Base-by-base conservation (phyloP, 768 basidiomycete genomes). In the Boletus barrowsii region DNA sequence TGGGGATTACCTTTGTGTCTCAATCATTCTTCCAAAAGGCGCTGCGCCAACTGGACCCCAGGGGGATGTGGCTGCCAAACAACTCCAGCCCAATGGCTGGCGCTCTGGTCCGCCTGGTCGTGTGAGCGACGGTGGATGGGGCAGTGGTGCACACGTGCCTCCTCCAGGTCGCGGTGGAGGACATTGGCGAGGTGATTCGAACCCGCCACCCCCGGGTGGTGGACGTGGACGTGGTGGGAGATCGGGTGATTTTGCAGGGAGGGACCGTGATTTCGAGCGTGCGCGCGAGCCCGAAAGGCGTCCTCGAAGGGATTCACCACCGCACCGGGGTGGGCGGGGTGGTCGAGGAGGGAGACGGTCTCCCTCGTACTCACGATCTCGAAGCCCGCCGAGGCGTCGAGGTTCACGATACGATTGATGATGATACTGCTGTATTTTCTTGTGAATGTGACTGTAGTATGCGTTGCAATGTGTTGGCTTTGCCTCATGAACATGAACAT, bases 11-110 rank as follows among this genome's bases (percentile, higher is more conserved):
- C 79, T 93, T 37, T 80, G 83, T 59, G 76, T 92, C 44, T 78
- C 87, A n/a, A 83, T 93, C 24, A 67, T 87, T 29, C 77, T 92
- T 40, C 90, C 90, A 14, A 90, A 88, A 72, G 81, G 81, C 56
- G 72, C 69, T 9, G 64, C 68, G 3, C 59, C 68, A 3, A 76
- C 76, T 35, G 76, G 74, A 6, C 68, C 76, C 17, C 78, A 80
- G 4, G 75, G 70, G 7, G 87, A 87, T 53, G 64, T 78, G 14
- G 63, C 75, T 48, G 61, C 62, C 56, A 55, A 61, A 51, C 72
- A 4, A 65, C 67, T 62, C 69, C 72, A 49, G 71, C 70, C 75
- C 11, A 72, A 66, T 56, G 64, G 64, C 54, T 58, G 68, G 69
- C 68, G 68, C 72, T 60, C 57, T 67, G 72, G 63, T 69, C 73